Conservation (phyloP, 2,329 filamentous ascomycete species). For the Arthroderma sp. region DNA sequence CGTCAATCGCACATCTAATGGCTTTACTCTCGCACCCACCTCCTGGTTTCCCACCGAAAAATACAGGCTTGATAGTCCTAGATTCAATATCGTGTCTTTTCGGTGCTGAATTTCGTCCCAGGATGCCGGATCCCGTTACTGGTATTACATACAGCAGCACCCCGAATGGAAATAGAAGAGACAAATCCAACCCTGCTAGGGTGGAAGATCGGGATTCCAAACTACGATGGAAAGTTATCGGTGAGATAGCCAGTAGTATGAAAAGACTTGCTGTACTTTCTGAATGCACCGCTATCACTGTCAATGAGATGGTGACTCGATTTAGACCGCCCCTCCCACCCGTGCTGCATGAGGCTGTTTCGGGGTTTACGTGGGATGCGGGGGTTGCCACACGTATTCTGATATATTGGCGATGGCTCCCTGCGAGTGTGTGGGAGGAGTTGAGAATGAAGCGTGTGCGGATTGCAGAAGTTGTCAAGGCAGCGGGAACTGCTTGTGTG, state of each 20-base stretch:
- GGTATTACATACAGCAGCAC: conserved; percentile 21
- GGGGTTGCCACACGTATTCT: conserved; percentile 60
- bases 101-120: conserved; percentile 58
- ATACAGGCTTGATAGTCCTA: conserved; percentile 58
- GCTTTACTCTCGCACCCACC: conserved; percentile 60
- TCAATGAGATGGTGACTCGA: conserved; percentile 72
- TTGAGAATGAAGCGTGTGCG: conserved; percentile 38
- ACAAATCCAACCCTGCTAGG: background rate
- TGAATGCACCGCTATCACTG: conserved; percentile 59
- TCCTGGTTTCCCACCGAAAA: conserved; percentile 45
- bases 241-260: conserved; percentile 46
- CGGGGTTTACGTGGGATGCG: conserved; percentile 66
- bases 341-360: conserved; percentile 60
- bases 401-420: conserved; percentile 63
- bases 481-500: conserved; percentile 38
- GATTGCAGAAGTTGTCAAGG: conserved; percentile 53
- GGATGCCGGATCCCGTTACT: conserved; percentile 22
- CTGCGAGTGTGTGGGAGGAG: conserved; percentile 23
- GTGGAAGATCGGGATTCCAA: conserved; percentile 6
- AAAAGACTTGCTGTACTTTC: conserved; percentile 62
- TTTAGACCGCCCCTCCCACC: conserved; percentile 55
- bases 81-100: conserved; percentile 67
- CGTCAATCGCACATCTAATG: conserved; percentile 52
- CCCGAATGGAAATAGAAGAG: conserved; percentile 22
- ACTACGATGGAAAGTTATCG: conserved; percentile 46